Conservation (phyloP, 139 green algal genomes). For the Mychonastes homosphaera region DNA sequence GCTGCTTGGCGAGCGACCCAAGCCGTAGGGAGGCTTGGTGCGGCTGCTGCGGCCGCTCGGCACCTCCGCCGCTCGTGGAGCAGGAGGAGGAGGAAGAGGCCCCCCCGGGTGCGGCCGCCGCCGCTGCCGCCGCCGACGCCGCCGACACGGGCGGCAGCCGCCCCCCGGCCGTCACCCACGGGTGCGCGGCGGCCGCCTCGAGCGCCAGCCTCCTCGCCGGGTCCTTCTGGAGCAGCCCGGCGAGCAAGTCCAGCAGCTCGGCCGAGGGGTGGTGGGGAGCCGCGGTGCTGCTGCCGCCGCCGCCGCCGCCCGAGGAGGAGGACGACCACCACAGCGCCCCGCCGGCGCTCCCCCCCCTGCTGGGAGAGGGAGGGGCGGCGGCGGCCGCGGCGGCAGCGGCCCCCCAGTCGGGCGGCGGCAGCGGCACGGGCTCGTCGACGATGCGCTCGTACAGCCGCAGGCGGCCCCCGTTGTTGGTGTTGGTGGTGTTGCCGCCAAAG, state of each 20-base stretch:
- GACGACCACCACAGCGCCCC: not conserved
- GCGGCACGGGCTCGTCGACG: not conserved
- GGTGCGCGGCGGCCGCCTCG: constrained; percentile 15
- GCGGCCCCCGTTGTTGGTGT: too few species aligned
- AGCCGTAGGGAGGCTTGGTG: too few species aligned
- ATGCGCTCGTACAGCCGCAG: constrained; percentile 10
- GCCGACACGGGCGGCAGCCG: constrained; percentile 22
- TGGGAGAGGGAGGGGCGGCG: not conserved
- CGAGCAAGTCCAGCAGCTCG: constrained; percentile 37
- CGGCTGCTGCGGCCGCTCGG: too few species aligned
- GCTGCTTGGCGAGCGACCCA: too few species aligned
- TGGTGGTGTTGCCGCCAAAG: not conserved
- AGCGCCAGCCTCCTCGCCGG: constrained; percentile 49
- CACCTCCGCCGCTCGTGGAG: too few species aligned
- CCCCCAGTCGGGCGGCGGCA: not conserved
- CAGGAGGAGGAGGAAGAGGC: too few species aligned
- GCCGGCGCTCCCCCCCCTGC: not conserved
- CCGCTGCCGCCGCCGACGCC: constrained; percentile 20
- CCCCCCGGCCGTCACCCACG: constrained; percentile 19
- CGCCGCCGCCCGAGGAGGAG: not conserved
- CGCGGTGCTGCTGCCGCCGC: too few species aligned
- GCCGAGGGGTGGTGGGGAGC: not conserved
- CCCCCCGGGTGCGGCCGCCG: constrained; percentile 19
- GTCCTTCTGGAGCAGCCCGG: constrained; percentile 60
- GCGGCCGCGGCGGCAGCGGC: not conserved